phyloP scores from a whole-genome alignment of 2,329 filamentous ascomycete genomes.

The Sclerotinia glacialis region DNA sequence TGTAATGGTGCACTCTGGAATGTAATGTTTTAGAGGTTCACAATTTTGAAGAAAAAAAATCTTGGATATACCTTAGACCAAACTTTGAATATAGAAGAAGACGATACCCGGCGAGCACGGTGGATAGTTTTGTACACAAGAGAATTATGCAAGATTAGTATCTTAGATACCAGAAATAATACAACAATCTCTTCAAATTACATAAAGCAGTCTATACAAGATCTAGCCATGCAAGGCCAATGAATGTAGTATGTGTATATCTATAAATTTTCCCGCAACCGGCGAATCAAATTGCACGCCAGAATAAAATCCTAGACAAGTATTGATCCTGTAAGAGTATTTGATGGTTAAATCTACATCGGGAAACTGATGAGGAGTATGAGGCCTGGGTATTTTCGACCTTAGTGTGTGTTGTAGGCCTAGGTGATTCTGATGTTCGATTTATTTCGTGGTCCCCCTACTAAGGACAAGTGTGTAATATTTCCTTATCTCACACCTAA shows the following conservation, averaged over 20 bases:
- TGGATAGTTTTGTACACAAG: constrained; percentile 1
- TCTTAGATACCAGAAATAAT: background rate
- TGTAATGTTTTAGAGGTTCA: background rate
- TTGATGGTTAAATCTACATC: no score
- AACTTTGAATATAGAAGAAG: constrained; percentile 1
- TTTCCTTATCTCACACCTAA: constrained; percentile 25
- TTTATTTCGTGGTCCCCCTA: background rate
- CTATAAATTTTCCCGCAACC: background rate
- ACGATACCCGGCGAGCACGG: constrained; percentile 6
- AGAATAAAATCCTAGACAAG: no score
- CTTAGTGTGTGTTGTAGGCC: no score
- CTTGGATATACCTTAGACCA: constrained; percentile 3
- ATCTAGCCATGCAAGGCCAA: background rate
- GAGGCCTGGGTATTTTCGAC: no score
- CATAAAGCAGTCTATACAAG: background rate
- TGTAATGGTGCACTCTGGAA: constrained; percentile 11
- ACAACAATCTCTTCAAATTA: background rate
- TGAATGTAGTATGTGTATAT: background rate
- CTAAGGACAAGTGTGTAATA: background rate
- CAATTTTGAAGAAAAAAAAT: background rate
- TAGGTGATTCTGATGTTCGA: no score
- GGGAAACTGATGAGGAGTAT: no score
- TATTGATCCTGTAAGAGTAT: no score
- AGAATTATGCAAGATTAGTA: constrained; percentile 1
- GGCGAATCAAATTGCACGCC: no score